Evolutionary conservation across 805 yeast species (phyloP).

Genomic region (Candida ulmi): DNA sequence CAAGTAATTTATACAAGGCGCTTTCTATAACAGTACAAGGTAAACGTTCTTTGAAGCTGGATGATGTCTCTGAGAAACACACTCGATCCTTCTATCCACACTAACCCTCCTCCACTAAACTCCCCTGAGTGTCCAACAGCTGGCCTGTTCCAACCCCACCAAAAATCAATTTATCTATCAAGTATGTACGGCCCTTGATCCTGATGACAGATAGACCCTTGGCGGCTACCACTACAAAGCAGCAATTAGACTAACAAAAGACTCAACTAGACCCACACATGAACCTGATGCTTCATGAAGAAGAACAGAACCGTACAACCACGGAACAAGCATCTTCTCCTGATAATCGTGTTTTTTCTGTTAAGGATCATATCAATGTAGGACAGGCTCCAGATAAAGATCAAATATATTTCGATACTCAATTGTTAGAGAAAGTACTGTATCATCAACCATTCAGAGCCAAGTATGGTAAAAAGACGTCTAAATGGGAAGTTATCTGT

Average conservation of each 20-base stretch:
- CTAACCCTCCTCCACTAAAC: slow-evolving; percentile 9
- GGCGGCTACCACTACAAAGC: background rate
- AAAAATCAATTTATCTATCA: background rate
- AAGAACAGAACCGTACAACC: too few species aligned
- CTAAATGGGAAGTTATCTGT: slow-evolving; percentile 2
- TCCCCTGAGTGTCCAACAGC: slow-evolving; percentile 1
- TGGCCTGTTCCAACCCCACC: background rate
- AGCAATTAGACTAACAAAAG: background rate
- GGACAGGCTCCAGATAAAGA: background rate
- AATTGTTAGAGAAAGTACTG: slow-evolving; percentile 1
- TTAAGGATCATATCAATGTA: too few species aligned
- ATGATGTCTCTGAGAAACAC: background rate
- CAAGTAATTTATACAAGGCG: too few species aligned
- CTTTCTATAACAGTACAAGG: too few species aligned
- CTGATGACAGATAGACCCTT: background rate
- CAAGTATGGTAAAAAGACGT: slow-evolving; percentile 4
- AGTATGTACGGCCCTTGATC: background rate
- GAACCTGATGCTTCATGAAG: too few species aligned
- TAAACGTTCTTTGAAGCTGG: too few species aligned
- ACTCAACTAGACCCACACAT: background rate
- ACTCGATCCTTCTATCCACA: slow-evolving; percentile 6
- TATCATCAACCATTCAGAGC: slow-evolving; percentile 5
- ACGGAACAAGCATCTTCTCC: too few species aligned
- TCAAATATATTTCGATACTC: background rate
- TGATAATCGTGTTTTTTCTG: too few species aligned